phyloP scores from a whole-genome alignment of 768 basidiomycete species.

The Russula virescens region DNA sequence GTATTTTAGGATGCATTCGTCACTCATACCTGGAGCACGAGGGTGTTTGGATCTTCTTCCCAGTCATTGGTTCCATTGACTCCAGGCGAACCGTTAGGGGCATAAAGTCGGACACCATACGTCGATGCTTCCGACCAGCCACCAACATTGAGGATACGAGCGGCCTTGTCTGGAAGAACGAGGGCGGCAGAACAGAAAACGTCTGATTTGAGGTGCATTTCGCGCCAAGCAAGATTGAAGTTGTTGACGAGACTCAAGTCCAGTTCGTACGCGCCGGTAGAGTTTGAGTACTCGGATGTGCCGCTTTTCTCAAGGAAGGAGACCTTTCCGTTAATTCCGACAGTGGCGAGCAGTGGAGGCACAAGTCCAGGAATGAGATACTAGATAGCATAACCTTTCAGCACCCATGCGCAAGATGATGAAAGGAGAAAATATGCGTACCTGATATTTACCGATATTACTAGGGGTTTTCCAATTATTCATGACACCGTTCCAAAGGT shows the following conservation, averaged over 20 bases:
- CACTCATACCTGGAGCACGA: conserved; percentile 52
- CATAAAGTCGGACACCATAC: conserved; percentile 66
- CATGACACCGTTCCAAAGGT: conserved; percentile 33
- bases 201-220: conserved; percentile 70
- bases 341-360: conserved; percentile 66
- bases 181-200: conserved; percentile 75
- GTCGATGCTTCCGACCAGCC: conserved; percentile 72
- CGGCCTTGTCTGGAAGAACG: conserved; percentile 69
- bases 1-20: no score
- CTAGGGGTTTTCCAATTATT: conserved; percentile 60
- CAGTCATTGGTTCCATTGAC: conserved; percentile 72
- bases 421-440: conserved; percentile 28
- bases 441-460: conserved; percentile 67
- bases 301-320: conserved; percentile 72
- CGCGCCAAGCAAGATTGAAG: conserved; percentile 53
- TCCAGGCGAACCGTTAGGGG: conserved; percentile 60
- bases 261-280: conserved; percentile 75
- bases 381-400: conserved; percentile 24
- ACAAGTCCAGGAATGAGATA: conserved; percentile 53
- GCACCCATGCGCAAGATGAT: not conserved
- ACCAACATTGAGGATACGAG: conserved; percentile 57
- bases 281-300: conserved; percentile 54
- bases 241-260: conserved; percentile 52
- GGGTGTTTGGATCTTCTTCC: conserved; percentile 59
- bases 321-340: conserved; percentile 79